phyloP scores from a whole-genome alignment of 139 green algal genomes.

The Zygnema cylindricum region DNA sequence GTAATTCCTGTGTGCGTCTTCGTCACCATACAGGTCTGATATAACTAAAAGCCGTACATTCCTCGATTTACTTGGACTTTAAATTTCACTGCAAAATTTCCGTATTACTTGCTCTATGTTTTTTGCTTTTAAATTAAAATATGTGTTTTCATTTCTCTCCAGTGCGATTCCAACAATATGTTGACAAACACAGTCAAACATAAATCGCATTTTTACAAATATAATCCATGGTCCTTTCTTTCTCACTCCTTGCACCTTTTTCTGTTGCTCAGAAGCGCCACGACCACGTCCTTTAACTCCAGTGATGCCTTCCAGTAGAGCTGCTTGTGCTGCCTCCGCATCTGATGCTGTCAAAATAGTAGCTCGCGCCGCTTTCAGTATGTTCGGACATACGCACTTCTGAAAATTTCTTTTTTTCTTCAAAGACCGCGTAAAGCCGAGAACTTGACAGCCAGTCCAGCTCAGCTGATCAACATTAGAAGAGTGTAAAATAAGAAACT shows the following conservation, averaged over 20 bases:
- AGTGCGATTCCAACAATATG: neutral
- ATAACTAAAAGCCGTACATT: too few species aligned
- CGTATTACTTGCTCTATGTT: slow-evolving; percentile 11
- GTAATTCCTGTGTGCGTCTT: too few species aligned
- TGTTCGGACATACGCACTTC: neutral
- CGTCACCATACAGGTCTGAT: too few species aligned
- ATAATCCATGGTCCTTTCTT: neutral
- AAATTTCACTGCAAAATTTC: neutral
- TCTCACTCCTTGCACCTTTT: neutral
- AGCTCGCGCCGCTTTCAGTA: neutral
- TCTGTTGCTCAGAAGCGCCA: slow-evolving; percentile 11
- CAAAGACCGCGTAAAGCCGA: neutral
- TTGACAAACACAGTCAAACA: neutral
- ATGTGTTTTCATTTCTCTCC: neutral
- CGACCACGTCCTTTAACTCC: neutral
- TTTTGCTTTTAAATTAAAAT: slow-evolving; percentile 28
- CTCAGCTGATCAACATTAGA: neutral
- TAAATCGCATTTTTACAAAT: neutral
- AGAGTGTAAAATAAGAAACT: neutral
- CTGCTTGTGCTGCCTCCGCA: slow-evolving; percentile 9
- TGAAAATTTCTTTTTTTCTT: neutral
- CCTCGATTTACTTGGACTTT: too few species aligned
- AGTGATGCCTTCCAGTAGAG: neutral
- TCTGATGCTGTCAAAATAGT: slow-evolving; percentile 10
- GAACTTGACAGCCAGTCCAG: neutral